Base-by-base conservation (phyloP, 228 moss, liverwort and hornwort species). In the Sphagnum magellanicum region DNA sequence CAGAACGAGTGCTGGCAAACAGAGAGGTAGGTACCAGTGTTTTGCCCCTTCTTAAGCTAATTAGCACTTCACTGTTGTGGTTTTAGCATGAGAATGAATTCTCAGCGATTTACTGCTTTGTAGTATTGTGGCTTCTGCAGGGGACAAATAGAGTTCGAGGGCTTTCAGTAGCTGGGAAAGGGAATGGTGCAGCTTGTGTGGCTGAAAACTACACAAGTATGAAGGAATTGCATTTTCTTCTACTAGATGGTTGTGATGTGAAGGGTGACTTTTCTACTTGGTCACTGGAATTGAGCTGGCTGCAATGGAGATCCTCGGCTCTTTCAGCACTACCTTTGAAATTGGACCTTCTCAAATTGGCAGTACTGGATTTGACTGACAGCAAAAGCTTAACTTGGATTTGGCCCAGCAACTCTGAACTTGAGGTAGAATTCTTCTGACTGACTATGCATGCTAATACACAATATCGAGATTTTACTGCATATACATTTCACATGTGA, bases 361-460 rank as follows among this genome's bases (percentile, higher is more conserved):
- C 2, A 49, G 15, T 84, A 5, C 9, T 84, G 60, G 80, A 84
- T 75, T 71, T 77, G 53, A 70, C 75, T n/a, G 48, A 73, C 9
- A 84, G 77, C 58, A 50, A 6, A 12, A 77, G 48, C 15, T 52
- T 80, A 0, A 70, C 12, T 50, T 65, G 32, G 8, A 61, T 83
- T 10, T 80, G 83, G 83, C 55, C 77, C 55, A 73, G 77, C 4
- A 57, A 61, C 8, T 9, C 60, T 0, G 10, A 4, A 12, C 61
- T 63, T 13, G 16, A 74, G 68, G 74, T 74, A 46, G 7, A 53
- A 53, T 6, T 53, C 12, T 12, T 53, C 7, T 53, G 53, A 53
- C 17, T 17, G 17, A 17, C 17, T 17, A 17, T 17, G 17, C 17
- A 17, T 17, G 17, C 17, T 17, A 17, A 17, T 17, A 17, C 17